Conservation (phyloP, 1,284 basidiomycete species). For the Ustilago curta region DNA sequence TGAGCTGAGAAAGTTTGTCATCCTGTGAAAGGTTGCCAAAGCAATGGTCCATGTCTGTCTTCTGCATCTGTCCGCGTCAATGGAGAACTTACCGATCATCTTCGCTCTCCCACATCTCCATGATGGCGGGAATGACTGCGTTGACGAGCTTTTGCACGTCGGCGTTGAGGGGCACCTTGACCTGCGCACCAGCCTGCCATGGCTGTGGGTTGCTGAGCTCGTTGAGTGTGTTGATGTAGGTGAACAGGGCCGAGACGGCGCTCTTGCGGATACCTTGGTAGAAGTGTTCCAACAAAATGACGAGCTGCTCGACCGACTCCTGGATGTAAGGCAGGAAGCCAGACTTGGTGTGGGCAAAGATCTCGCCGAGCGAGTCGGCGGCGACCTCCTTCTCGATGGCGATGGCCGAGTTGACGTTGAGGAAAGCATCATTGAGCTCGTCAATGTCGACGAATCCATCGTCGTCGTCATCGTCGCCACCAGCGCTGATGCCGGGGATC, state of each 20-base stretch:
- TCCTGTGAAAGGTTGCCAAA: constrained; percentile 70
- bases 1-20: constrained; percentile 85
- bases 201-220: constrained; percentile 84
- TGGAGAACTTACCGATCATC: constrained; percentile 89
- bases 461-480: constrained; percentile 75
- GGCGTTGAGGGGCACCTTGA: constrained; percentile 76
- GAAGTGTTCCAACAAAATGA: constrained; percentile 87
- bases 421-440: constrained; percentile 75
- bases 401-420: constrained; percentile 88
- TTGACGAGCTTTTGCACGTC: constrained; percentile 86
- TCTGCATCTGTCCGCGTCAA: constrained; percentile 20
- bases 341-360: constrained; percentile 84
- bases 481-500: constrained; percentile 76
- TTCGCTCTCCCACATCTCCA: constrained; percentile 92
- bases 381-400: constrained; percentile 99
- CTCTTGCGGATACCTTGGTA: constrained; percentile 99
- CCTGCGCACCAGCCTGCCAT: constrained; percentile 81
- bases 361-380: constrained; percentile 91
- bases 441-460: constrained; percentile 77
- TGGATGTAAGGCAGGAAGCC: constrained; percentile 88
- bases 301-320: constrained; percentile 81
- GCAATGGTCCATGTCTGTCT: not conserved
- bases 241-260: constrained; percentile 87
- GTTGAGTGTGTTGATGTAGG: constrained; percentile 92
- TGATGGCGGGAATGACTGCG: constrained; percentile 79